Evolutionary conservation across 192 early-diverging fungal species (phyloP).

Genomic region (Coemansia sp.): DNA sequence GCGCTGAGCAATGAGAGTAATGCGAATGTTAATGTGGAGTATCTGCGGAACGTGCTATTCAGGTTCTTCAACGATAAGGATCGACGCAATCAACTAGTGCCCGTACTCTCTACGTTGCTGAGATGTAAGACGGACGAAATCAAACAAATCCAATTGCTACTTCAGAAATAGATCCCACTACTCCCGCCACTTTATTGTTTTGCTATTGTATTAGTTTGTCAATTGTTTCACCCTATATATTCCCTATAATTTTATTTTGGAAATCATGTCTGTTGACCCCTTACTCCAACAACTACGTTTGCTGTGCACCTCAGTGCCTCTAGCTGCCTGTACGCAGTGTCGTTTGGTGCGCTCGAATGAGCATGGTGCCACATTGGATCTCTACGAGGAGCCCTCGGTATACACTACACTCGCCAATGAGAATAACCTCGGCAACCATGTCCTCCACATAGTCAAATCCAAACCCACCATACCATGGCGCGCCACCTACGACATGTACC

Average conservation of each 20-base stretch:
- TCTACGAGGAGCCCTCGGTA: constrained; percentile 6
- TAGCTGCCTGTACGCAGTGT: constrained; percentile 19
- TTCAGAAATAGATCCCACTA: constrained; percentile 11
- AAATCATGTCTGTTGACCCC: neutral
- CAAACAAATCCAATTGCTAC: constrained; percentile 47
- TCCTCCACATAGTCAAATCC: constrained; percentile 8
- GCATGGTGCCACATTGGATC: neutral
- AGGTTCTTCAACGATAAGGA: constrained; percentile 53
- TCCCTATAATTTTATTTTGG: neutral
- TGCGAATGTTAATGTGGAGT: constrained; percentile 48
- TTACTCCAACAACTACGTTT: neutral
- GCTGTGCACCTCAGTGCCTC: constrained; percentile 12
- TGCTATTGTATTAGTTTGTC: neutral
- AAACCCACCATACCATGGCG: neutral
- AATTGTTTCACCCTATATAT: neutral
- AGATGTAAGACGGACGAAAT: constrained; percentile 64
- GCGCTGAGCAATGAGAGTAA: neutral
- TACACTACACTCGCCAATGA: neutral
- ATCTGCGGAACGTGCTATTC: constrained; percentile 53
- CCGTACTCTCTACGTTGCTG: constrained; percentile 62
- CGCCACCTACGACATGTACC: constrained; percentile 13
- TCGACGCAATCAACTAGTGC: constrained; percentile 61
- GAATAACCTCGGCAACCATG: constrained; percentile 10
- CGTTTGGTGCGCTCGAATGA: constrained; percentile 13
- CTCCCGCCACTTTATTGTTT: neutral